Conservation (phyloP, 2,329 filamentous ascomycete genomes). For the Exophiala sp. region DNA sequence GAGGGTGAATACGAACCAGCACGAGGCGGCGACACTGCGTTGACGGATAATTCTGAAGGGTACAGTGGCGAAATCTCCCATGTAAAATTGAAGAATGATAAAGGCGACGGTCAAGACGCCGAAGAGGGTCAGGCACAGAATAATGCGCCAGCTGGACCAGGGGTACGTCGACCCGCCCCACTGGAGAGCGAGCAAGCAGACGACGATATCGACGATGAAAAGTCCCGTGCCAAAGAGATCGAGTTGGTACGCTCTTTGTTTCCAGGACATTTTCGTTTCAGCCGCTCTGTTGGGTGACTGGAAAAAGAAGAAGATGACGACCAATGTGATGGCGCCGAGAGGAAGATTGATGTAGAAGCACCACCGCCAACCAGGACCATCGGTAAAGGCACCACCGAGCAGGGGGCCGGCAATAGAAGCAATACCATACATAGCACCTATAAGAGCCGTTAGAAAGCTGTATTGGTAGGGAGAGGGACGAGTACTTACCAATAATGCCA, state of each 20-base stretch:
- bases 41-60: constrained; percentile 50
- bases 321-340: constrained; percentile 39
- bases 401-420: constrained; percentile 39
- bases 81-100: constrained; percentile 44
- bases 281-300: constrained; percentile 36
- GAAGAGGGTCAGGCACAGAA: constrained; percentile 50
- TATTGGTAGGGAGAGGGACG: not conserved
- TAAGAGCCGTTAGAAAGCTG: constrained; percentile 27
- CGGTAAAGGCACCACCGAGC: constrained; percentile 41
- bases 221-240: constrained; percentile 44
- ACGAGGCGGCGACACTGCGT: constrained; percentile 37
- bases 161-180: constrained; percentile 44
- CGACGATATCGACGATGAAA: constrained; percentile 45
- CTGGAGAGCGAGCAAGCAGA: constrained; percentile 49
- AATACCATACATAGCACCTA: constrained; percentile 44
- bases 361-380: constrained; percentile 37
- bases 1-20: constrained; percentile 37
- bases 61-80: constrained; percentile 49
- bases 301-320: constrained; percentile 49
- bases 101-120: constrained; percentile 43
- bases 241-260: constrained; percentile 40
- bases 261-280: constrained; percentile 31
- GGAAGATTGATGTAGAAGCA: constrained; percentile 45
- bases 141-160: constrained; percentile 46
- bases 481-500: constrained; percentile 32